Evolutionary conservation across 495 filamentous ascomycete species (phyloP).

Genomic region (Polyplosphaeria fusca): DNA sequence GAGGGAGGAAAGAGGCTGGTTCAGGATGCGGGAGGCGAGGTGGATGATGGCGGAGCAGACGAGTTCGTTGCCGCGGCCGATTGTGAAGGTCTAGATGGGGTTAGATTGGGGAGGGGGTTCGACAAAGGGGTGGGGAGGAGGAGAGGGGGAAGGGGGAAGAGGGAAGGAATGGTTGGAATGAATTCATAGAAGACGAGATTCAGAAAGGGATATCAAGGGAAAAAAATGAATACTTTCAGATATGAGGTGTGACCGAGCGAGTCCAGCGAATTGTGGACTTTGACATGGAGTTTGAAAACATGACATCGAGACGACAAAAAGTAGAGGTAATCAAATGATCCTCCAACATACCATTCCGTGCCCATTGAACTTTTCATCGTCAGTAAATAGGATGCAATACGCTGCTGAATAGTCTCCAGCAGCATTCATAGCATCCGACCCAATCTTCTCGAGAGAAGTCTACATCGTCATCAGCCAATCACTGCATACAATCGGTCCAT

Average conservation of each 20-base stretch:
- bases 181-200: no score
- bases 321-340: no score
- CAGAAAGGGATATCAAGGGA: background rate
- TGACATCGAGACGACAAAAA: no score
- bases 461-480: no score
- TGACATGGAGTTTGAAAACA: background rate
- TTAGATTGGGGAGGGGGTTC: no score
- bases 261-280: background rate
- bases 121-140: no score
- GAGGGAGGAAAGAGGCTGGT: constrained; percentile 69
- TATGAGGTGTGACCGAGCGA: background rate
- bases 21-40: constrained; percentile 67
- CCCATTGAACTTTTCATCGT: constrained; percentile 65
- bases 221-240: background rate
- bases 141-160: no score
- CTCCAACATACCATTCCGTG: constrained; percentile 74
- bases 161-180: no score
- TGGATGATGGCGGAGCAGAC: constrained; percentile 81
- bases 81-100: constrained; percentile 76
- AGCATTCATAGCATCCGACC: constrained; percentile 96
- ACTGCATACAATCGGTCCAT: no score
- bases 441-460: constrained; percentile 92
- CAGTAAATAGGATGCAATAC: constrained; percentile 87
- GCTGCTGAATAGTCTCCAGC: constrained; percentile 90
- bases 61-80: constrained; percentile 91